These are phyloP conservation scores for Arthroderma sp. DNA, from an alignment of 2,329 filamentous ascomycete genomes.

Conservation along the genomic window DNA sequence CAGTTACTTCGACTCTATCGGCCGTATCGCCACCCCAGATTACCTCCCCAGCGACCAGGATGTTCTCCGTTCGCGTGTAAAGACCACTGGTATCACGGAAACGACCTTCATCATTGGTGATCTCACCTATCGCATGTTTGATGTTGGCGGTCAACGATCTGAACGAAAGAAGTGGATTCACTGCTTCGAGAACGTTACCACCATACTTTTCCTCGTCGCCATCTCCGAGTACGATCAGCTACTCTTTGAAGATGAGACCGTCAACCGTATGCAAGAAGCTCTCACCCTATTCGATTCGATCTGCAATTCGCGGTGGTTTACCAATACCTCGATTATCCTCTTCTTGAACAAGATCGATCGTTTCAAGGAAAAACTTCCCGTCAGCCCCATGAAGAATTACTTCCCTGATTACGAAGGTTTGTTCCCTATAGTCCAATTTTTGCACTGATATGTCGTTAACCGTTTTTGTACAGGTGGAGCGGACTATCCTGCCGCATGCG, in stretches of 20 bases:
- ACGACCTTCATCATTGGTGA: slow-evolving; percentile 93
- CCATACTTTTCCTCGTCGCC: slow-evolving; percentile 89
- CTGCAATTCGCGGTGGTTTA: slow-evolving; percentile 60
- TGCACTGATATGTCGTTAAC: slow-evolving; percentile 1
- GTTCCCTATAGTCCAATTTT: slow-evolving; percentile 7
- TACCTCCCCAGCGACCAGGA: slow-evolving; percentile 95
- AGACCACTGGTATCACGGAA: slow-evolving; percentile 94
- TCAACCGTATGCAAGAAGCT: slow-evolving; percentile 65
- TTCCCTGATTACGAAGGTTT: slow-evolving; percentile 63
- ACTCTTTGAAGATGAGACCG: slow-evolving; percentile 89
- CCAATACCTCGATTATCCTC: slow-evolving; percentile 59
- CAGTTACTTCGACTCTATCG: slow-evolving; percentile 92
- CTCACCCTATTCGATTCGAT: slow-evolving; percentile 59
- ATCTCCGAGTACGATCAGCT: slow-evolving; percentile 96
- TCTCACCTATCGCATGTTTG: slow-evolving; percentile 93
- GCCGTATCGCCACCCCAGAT: slow-evolving; percentile 77
- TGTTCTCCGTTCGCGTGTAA: slow-evolving; percentile 87
- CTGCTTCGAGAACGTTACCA: slow-evolving; percentile 96
- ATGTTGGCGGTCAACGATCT: slow-evolving; percentile 87
- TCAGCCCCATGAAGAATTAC: slow-evolving; percentile 63
- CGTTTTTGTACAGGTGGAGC: slow-evolving; percentile 51
- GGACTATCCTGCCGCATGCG: slow-evolving; percentile 89
- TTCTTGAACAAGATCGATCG: slow-evolving; percentile 66
- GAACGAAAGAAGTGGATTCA: slow-evolving; percentile 99
- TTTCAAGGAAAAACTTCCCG: slow-evolving; percentile 61